Conservation (phyloP, 139 green algal genomes). For the Coelastrella sp. region DNA sequence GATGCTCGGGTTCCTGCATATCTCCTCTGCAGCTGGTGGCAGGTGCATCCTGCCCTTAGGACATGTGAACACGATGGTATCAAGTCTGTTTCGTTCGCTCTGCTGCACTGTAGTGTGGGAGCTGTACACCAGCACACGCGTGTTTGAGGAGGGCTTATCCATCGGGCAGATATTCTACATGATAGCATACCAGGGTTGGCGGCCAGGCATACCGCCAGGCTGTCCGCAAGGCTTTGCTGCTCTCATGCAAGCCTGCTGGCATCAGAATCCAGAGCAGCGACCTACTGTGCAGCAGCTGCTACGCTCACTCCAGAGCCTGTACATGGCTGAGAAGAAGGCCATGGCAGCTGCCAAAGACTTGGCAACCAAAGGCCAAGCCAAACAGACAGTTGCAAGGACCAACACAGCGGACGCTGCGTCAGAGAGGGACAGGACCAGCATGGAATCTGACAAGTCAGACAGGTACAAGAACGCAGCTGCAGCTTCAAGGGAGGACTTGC, state of each 20-base stretch:
- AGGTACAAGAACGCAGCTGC: not conserved
- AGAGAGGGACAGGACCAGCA: not conserved
- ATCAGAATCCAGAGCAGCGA: slow-evolving; percentile 32
- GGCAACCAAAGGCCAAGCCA: slow-evolving; percentile 8
- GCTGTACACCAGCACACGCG: slow-evolving; percentile 45
- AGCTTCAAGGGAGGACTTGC: not conserved
- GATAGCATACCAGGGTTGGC: slow-evolving; percentile 46
- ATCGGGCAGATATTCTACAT: slow-evolving; percentile 60
- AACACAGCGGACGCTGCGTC: too few species aligned
- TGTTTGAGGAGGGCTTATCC: slow-evolving; percentile 53
- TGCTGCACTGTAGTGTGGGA: slow-evolving; percentile 51
- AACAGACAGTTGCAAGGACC: too few species aligned
- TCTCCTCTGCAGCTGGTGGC: not conserved
- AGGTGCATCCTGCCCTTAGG: not conserved
- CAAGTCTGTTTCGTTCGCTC: not conserved
- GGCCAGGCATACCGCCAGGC: slow-evolving; percentile 39
- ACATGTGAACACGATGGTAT: not conserved
- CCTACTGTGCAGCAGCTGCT: slow-evolving; percentile 33
- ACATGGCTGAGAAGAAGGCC: slow-evolving; percentile 42
- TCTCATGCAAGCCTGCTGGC: slow-evolving; percentile 63
- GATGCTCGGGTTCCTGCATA: not conserved
- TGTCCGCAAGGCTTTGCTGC: slow-evolving; percentile 47
- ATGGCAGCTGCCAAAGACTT: not conserved
- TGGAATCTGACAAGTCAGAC: not conserved
- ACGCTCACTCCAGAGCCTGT: slow-evolving; percentile 28